phyloP scores from a whole-genome alignment of 2,329 filamentous ascomycete species.

The Nemania sp. region DNA sequence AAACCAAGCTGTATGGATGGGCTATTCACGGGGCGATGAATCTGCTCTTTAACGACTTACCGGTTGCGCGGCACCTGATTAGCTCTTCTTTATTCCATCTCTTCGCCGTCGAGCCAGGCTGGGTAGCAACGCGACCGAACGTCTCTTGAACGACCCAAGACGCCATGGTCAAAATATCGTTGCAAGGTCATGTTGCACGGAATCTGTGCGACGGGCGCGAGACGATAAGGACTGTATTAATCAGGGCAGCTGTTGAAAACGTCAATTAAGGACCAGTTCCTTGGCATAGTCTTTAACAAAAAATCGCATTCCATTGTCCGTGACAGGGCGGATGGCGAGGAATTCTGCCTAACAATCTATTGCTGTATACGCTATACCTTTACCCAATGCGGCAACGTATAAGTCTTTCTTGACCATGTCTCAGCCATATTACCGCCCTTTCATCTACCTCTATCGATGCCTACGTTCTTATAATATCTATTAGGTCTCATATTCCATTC shows the following conservation, averaged over 20 bases:
- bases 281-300: slow-evolving; percentile 13
- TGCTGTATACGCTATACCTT: slow-evolving; percentile 11
- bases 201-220: background rate
- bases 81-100: slow-evolving; percentile 38
- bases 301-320: slow-evolving; percentile 31
- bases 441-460: background rate
- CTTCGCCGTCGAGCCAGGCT: slow-evolving; percentile 35
- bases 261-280: slow-evolving; percentile 14
- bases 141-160: slow-evolving; percentile 14
- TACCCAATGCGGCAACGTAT: slow-evolving; percentile 17
- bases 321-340: slow-evolving; percentile 7
- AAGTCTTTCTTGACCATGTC: slow-evolving; percentile 15
- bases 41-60: slow-evolving; percentile 24
- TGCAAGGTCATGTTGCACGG: slow-evolving; percentile 1
- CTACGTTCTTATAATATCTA: background rate
- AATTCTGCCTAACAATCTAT: slow-evolving; percentile 24
- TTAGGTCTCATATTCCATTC: slow-evolving; percentile 51
- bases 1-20: background rate
- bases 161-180: slow-evolving; percentile 22
- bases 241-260: slow-evolving; percentile 18
- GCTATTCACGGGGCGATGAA: background rate
- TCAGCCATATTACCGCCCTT: slow-evolving; percentile 8
- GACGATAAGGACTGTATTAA: slow-evolving; percentile 9
- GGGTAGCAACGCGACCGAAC: slow-evolving; percentile 22
- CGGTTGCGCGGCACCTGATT: slow-evolving; percentile 36